These are phyloP conservation scores for Nymphaea colorata DNA, from an alignment of 164 flowering plant genomes.

Conservation along the genomic window DNA sequence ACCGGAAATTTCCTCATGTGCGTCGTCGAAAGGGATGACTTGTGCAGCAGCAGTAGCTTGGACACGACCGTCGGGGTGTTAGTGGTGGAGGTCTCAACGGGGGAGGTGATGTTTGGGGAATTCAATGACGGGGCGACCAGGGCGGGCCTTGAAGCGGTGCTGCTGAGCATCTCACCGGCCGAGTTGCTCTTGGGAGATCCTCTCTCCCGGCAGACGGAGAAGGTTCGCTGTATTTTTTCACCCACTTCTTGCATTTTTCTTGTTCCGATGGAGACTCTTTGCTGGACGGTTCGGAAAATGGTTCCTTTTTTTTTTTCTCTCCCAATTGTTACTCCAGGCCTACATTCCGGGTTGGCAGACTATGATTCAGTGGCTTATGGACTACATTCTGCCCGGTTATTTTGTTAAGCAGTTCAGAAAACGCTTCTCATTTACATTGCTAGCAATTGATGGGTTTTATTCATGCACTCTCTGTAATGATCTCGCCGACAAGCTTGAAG, in stretches of 20 bases:
- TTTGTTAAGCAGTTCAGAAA: too few relatives aligned
- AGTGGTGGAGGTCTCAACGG: conserved; percentile 75
- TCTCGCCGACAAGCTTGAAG: too few relatives aligned
- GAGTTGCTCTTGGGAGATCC: conserved; percentile 74
- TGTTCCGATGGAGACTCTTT: too few relatives aligned
- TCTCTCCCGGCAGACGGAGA: conserved; percentile 67
- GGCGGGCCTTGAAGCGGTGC: conserved; percentile 56
- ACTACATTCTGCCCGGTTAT: too few relatives aligned
- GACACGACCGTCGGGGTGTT: conserved; percentile 68
- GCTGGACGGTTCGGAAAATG: too few relatives aligned
- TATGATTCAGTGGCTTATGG: too few relatives aligned
- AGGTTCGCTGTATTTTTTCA: conserved; percentile 26
- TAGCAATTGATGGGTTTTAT: too few relatives aligned
- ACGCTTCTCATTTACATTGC: too few relatives aligned
- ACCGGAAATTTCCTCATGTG: conserved; percentile 56
- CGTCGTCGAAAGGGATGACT: conserved; percentile 49
- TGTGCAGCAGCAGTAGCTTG: conserved; percentile 25
- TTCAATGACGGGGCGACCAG: conserved; percentile 68
- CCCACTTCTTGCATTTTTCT: background rate
- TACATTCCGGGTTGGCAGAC: too few relatives aligned
- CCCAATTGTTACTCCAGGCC: too few relatives aligned
- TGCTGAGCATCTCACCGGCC: conserved; percentile 65
- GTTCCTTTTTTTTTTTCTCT: too few relatives aligned
- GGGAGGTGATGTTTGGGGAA: conserved; percentile 83
- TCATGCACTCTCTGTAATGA: too few relatives aligned